These are phyloP conservation scores for Arachnomyces sp. DNA, from an alignment of 2,329 filamentous ascomycete species.

Conservation along the genomic window DNA sequence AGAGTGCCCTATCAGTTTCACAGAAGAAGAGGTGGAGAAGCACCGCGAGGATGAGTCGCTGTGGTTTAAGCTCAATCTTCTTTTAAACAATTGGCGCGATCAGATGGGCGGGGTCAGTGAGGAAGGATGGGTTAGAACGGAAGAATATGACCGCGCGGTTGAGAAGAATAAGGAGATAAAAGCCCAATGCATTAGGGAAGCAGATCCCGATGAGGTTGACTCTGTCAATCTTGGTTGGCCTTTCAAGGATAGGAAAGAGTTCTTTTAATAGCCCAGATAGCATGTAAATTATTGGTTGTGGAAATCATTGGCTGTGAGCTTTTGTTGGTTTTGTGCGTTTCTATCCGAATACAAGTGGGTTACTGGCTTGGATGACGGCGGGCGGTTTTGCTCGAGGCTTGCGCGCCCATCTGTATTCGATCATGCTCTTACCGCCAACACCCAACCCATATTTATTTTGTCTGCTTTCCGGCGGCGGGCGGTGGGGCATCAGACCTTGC, in stretches of 20 bases:
- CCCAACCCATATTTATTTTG: no score
- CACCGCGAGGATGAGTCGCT: slow-evolving; percentile 7
- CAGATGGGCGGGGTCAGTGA: slow-evolving; percentile 9
- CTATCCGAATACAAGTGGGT: no score
- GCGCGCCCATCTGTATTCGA: no score
- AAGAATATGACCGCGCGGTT: slow-evolving; percentile 5
- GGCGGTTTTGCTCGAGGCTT: no score
- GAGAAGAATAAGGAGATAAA: slow-evolving; percentile 8
- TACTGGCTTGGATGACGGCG: no score
- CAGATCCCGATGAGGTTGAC: slow-evolving; percentile 8
- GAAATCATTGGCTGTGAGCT: no score
- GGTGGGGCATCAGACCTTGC: no score
- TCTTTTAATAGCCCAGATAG: slow-evolving; percentile 2
- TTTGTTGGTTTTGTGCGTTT: no score
- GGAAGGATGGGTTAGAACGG: slow-evolving; percentile 9
- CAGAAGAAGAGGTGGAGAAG: slow-evolving; percentile 6
- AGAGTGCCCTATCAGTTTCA: slow-evolving; percentile 8
- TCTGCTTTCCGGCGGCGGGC: no score
- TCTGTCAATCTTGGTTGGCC: slow-evolving; percentile 7
- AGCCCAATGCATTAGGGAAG: slow-evolving; percentile 1
- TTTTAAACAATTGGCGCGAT: slow-evolving; percentile 9
- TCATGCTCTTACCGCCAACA: no score
- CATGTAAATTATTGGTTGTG: no score
- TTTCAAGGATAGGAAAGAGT: slow-evolving; percentile 11
- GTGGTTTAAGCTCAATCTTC: slow-evolving; percentile 7